phyloP scores from a whole-genome alignment of 176 grass and related monocot species.

The Musa troglodytarum region DNA sequence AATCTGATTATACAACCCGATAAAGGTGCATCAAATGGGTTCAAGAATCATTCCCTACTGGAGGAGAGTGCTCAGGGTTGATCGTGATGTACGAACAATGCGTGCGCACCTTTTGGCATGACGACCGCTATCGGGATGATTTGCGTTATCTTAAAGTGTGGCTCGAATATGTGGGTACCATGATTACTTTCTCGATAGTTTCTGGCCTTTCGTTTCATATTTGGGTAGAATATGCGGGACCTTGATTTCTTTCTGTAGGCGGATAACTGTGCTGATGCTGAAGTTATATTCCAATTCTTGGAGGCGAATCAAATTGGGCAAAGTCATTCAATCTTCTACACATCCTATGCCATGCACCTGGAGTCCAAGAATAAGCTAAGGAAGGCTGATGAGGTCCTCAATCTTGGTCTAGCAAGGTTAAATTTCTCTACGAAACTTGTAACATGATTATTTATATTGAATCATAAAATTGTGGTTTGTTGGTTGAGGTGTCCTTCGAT shows the following conservation, averaged over 20 bases:
- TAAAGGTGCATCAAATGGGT: constrained; percentile 94
- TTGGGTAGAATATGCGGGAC: neutral
- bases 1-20: neutral
- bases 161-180: constrained; percentile 74
- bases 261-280: constrained; percentile 55
- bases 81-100: constrained; percentile 95
- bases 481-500: no score
- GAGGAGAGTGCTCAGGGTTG: constrained; percentile 78
- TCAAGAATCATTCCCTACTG: constrained; percentile 84
- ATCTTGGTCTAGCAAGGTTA: constrained; percentile 85
- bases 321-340: constrained; percentile 58
- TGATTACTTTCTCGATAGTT: neutral
- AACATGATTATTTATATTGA: no score
- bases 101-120: constrained; percentile 79
- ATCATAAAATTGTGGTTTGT: neutral
- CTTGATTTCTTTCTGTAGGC: constrained; percentile 31
- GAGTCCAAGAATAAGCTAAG: constrained; percentile 78
- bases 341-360: constrained; percentile 50
- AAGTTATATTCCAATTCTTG: constrained; percentile 70
- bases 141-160: constrained; percentile 96
- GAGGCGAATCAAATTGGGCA: constrained; percentile 81
- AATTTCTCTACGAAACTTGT: neutral
- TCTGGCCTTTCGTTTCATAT: constrained; percentile 1
- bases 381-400: constrained; percentile 71
- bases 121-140: constrained; percentile 70